Percentiles rank a stretch among this genome's conserved stretches.
These are phyloP conservation scores for Cylindrotheca closterium DNA, from an alignment of 108 stramenopile species.

Conservation along the genomic window DNA sequence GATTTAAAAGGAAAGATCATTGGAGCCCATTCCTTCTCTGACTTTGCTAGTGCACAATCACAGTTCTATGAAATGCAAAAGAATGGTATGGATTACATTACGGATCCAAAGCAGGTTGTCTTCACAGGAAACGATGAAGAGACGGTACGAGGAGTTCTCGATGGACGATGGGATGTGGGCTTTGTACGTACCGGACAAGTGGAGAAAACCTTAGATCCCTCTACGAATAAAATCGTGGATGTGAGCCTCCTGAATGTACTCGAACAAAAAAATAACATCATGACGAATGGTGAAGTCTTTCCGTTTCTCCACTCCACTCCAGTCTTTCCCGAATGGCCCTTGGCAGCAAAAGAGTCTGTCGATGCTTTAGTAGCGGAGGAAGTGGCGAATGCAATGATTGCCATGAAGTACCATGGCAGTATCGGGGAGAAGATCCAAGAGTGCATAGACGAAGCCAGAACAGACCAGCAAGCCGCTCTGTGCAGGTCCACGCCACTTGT, in stretches of 20 bases:
- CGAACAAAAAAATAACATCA: slow-evolving; percentile 12
- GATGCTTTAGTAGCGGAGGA: slow-evolving; percentile 14
- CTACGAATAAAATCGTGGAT: slow-evolving; percentile 12
- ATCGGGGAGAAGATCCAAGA: not conserved
- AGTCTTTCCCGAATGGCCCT: no score
- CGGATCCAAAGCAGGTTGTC: slow-evolving; percentile 35
- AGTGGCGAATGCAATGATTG: slow-evolving; percentile 25
- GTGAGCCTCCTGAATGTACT: slow-evolving; percentile 21
- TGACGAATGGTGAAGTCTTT: slow-evolving; percentile 18
- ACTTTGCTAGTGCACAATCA: slow-evolving; percentile 32
- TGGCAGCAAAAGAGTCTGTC: slow-evolving; percentile 27
- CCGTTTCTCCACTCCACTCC: slow-evolving; percentile 33
- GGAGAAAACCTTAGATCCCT: slow-evolving; percentile 20
- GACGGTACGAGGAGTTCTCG: slow-evolving; percentile 17
- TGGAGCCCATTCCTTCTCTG: slow-evolving; percentile 23
- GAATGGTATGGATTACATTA: slow-evolving; percentile 20
- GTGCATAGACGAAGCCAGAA: not conserved
- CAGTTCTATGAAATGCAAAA: slow-evolving; percentile 33
- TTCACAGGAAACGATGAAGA: slow-evolving; percentile 30
- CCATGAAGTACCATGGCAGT: slow-evolving; percentile 9
- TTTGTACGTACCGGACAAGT: slow-evolving; percentile 39
- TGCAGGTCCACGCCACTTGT: not conserved
- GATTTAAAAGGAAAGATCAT: slow-evolving; percentile 31
- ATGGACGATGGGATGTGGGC: no score
- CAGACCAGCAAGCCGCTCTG: not conserved